A percentile compares a stretch with the other conserved stretches of the same genome.
phyloP scores from a whole-genome alignment of 2,329 filamentous ascomycete genomes.

The Spiromastix sp. region DNA sequence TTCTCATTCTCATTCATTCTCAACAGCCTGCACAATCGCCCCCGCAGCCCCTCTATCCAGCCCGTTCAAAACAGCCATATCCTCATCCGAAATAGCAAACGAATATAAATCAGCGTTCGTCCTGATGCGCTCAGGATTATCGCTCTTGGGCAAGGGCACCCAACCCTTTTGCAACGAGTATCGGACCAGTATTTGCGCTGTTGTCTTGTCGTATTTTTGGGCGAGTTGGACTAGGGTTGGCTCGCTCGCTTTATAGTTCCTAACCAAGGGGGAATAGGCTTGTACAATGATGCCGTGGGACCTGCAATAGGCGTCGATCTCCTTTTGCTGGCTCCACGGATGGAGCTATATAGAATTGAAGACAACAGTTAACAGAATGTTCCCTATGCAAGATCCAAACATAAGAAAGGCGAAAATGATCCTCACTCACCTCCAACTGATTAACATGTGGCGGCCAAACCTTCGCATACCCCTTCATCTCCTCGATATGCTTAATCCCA shows the following conservation, averaged over 20 bases:
- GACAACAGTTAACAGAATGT: background rate
- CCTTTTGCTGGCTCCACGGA: slow-evolving; percentile 59
- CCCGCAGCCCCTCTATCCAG: slow-evolving; percentile 41
- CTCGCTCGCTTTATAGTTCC: slow-evolving; percentile 63
- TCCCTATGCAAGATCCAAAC: slow-evolving; percentile 14
- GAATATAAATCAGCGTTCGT: slow-evolving; percentile 55
- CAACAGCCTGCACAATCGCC: slow-evolving; percentile 38
- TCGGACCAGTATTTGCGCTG: slow-evolving; percentile 67
- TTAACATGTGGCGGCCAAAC: slow-evolving; percentile 62
- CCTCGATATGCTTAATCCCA: slow-evolving; percentile 56
- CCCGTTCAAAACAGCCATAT: slow-evolving; percentile 46
- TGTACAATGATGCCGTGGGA: slow-evolving; percentile 42
- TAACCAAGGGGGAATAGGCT: slow-evolving; percentile 46
- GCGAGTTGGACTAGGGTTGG: slow-evolving; percentile 53
- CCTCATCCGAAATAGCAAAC: slow-evolving; percentile 46
- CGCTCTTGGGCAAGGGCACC: slow-evolving; percentile 64
- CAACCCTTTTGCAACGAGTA: slow-evolving; percentile 75
- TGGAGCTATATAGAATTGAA: slow-evolving; percentile 46
- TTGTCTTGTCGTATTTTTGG: slow-evolving; percentile 61
- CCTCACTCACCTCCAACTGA: slow-evolving; percentile 54
- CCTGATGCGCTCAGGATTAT: slow-evolving; percentile 54
- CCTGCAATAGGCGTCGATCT: slow-evolving; percentile 46
- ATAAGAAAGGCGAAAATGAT: slow-evolving; percentile 4
- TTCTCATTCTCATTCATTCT: slow-evolving; percentile 35
- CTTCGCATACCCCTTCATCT: slow-evolving; percentile 55